Base-by-base conservation (phyloP, 2,329 filamentous ascomycete genomes). In the Zarea fungicola region DNA sequence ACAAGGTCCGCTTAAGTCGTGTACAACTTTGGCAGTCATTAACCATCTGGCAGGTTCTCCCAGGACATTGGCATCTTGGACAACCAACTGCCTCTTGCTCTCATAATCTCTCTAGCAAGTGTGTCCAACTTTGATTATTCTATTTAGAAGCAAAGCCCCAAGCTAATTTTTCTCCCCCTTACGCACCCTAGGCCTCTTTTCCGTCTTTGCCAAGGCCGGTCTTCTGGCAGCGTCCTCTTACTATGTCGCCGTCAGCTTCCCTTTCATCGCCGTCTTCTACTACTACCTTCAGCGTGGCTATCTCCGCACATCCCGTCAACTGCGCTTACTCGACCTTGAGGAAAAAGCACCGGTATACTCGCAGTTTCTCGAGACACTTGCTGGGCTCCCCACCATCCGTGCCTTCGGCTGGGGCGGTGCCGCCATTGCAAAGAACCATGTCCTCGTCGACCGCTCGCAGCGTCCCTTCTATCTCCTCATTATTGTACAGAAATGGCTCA, bases 401-500 rank as follows among this genome's bases (percentile, higher is more conserved):
- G 75, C 79, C 1, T 82, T 80, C 52, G 71, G 66, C 1, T 78
- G 75, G 75, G 58, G 65, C 25, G 51, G 55, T 10, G 57, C 62
- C 3, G 64, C 67, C 47, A 62, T 71, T 14, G 55, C 69, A 23
- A 68, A 68, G 52, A 79, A 77, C 48, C 60, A 73, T 14, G 53
- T 56, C 4, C 65, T 78, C 0, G 62, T 83, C 2, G 75, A 83
- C 51, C 62, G 62, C 6, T 79, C 78, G 0, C 80, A 83, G 54
- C 62, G 67, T 19, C 78, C 80, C 0, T 78, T 75, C 42, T 84
- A 84, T 55, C 66, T 81, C 0, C 66, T 83, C 6, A 75, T 70
- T 49, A 72, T 73, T 32, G 70, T 81, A 4, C 81, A 84, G 57
- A 69, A 76, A 29, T 83, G 80, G 79, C 63, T 81, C 0, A 70